Conservation (phyloP, 192 early-diverging fungal genomes). For the Paraglomus brasilianum region DNA sequence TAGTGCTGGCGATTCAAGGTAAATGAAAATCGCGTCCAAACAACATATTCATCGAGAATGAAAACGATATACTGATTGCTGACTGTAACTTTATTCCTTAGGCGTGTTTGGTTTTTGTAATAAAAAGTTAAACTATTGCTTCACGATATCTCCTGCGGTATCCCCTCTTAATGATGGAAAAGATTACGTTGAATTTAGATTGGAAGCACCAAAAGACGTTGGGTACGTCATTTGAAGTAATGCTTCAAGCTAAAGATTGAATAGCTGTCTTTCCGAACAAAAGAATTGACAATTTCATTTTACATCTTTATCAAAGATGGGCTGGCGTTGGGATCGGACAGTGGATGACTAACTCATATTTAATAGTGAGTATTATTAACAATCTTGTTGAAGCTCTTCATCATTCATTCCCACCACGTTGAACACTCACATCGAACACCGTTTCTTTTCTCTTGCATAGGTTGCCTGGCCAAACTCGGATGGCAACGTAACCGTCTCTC, state of each 20-base stretch:
- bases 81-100: too few species aligned
- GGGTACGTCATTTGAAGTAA: not conserved
- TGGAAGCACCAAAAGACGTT: not conserved
- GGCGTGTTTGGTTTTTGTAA: not conserved
- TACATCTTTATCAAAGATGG: conserved; percentile 4
- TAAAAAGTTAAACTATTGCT: not conserved
- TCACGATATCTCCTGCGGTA: not conserved
- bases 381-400: not conserved
- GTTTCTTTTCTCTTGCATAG: not conserved
- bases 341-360: not conserved
- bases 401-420: too few species aligned
- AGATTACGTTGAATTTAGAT: not conserved
- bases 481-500: conserved; percentile 1
- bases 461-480: conserved; percentile 3
- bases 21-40: too few species aligned
- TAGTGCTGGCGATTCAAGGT: too few species aligned
- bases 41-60: too few species aligned
- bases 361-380: conserved; percentile 4
- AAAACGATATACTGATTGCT: too few species aligned
- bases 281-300: not conserved
- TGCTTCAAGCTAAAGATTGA: not conserved
- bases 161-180: not conserved
- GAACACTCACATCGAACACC: not conserved
- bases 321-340: conserved; percentile 1
- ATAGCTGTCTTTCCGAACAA: not conserved